These are phyloP conservation scores for Xylariaceae sp. DNA, from an alignment of 2,329 filamentous ascomycete species.

Conservation along the genomic window DNA sequence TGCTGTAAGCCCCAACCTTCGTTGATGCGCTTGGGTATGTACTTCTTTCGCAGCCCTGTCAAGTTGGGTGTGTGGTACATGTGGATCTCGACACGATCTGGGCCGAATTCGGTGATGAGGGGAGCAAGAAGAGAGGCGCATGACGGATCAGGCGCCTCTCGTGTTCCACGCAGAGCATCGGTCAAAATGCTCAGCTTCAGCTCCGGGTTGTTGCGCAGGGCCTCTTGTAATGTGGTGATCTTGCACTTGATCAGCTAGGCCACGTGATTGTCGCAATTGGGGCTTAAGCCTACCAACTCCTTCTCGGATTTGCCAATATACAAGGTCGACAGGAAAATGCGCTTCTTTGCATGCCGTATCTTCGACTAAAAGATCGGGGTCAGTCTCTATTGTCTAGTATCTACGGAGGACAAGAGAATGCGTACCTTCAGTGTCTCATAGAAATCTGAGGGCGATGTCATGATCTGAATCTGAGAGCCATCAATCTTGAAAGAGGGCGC, in stretches of 20 bases:
- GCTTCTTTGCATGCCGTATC: slow-evolving; percentile 71
- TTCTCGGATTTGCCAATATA: slow-evolving; percentile 94
- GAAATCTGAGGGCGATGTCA: slow-evolving; percentile 81
- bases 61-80: slow-evolving; percentile 99
- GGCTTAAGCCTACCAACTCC: slow-evolving; percentile 59
- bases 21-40: slow-evolving; percentile 86
- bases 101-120: slow-evolving; percentile 78
- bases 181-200: slow-evolving; percentile 86
- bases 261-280: slow-evolving; percentile 1
- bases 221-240: slow-evolving; percentile 73
- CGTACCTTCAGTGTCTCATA: slow-evolving; percentile 83
- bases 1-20: slow-evolving; percentile 98
- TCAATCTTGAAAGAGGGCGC: slow-evolving; percentile 86
- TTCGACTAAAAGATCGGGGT: slow-evolving; percentile 53
- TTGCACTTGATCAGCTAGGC: slow-evolving; percentile 29
- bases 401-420: slow-evolving; percentile 6
- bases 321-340: slow-evolving; percentile 90
- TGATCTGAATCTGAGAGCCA: slow-evolving; percentile 73
- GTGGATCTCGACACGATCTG: slow-evolving; percentile 80
- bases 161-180: slow-evolving; percentile 84
- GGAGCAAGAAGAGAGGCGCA: slow-evolving; percentile 84
- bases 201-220: slow-evolving; percentile 68
- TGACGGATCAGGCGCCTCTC: slow-evolving; percentile 80
- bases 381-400: background rate
- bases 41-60: slow-evolving; percentile 77